Evolutionary conservation across 2,329 filamentous ascomycete genomes (phyloP), one percentile per base, ranked within the genome.

Genomic region (Penicillium frequentans): DNA sequence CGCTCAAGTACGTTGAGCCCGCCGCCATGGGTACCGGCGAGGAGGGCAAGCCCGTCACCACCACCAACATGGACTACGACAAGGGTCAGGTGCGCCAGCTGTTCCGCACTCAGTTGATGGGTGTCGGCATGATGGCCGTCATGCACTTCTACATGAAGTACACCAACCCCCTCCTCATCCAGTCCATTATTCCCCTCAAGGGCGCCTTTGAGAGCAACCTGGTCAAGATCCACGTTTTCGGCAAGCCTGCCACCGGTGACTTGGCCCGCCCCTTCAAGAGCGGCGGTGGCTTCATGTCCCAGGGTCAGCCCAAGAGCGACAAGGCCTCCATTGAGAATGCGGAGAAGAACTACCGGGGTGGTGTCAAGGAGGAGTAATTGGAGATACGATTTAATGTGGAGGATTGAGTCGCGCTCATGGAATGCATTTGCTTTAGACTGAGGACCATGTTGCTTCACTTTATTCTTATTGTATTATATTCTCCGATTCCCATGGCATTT

Each of bases 91-190:
- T 98, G 73, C 90, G 90, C 79, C 82, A 85, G 64, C 84, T 91
- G 65, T 91, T 93, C 84, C 95, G 95, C 78, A 85, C 88, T 64
- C 93, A 98, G 81, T 80, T 96, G 70, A 98, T 96, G 90, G 95
- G 95, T 59, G 83, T 99, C 57, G 93, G 85, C 76, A 99, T 99
- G 93, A 98, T 99, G 93, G 87, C 79, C 61, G 90, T 97, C 73
- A 98, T 99, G 93, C 95, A 99, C 82, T 66, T 99, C 61, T 99
- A 98, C 87, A 90, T 99, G 84, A 93, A 97, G 78, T 99, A 98
- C 88, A 98, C 93, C 81, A 99, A 98, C 87, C 95, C 95, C 43
- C 90, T 99, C 51, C 83, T 97, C 71, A 96, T 99, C 81, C 95
- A 99, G 86, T 96, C 90, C 76, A 96, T 99, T 81, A 95, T 99